Evolutionary conservation across 495 filamentous ascomycete species (phyloP), one percentile per base, ranked within the genome.

Genomic region (Mytilinidion resinicola): DNA sequence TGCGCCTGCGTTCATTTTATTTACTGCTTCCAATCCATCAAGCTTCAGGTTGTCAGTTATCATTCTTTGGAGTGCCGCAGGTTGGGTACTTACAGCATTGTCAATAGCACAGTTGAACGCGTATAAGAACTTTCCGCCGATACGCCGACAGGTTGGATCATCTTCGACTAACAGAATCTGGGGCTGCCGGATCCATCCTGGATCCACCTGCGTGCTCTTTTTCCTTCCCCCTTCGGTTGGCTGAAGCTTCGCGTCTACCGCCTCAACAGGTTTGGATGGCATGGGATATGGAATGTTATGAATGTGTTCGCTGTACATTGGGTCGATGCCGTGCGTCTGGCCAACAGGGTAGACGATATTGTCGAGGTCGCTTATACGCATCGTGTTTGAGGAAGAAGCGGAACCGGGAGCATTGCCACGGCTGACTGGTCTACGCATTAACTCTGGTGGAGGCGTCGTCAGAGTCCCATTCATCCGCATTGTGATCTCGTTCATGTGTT

Each of bases 161-260:
- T 98, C 93, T 70, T 98, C 93, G 36, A 98, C 93, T 43, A 98
- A 80, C 56, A 98, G 76, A 57, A 98, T 90, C 52, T 86, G 82
- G 0, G 93, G 93, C 61, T 85, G 85, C 61, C 86, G 83, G 17
- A 84, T 74, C 91, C 91, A 97, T 6, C 82, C 85, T 17, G 86
- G 85, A 57, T 89, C 87, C n/a, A 85, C 76, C 56, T 82, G 74
- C 0, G 76, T 79, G 64, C 80, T 87, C 72, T 87, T 87, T 68
- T 89, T 89, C 44, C 85, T 77, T 34, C 74, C 76, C 25, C 25
- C 25, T 25, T 80, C 80, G n/a, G 71, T 70, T 42, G 74, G 76
- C 53, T 74, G 75, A 52, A 76, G 76, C 62, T 74, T 74, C 38
- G 71, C 57, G 17, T 84, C 82, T 7, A 72, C 51, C 7, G 69